Percentiles rank a stretch among this genome's conserved stretches.
Conservation (phyloP, 1,284 basidiomycete species). For the Austropuccinia psidii region DNA sequence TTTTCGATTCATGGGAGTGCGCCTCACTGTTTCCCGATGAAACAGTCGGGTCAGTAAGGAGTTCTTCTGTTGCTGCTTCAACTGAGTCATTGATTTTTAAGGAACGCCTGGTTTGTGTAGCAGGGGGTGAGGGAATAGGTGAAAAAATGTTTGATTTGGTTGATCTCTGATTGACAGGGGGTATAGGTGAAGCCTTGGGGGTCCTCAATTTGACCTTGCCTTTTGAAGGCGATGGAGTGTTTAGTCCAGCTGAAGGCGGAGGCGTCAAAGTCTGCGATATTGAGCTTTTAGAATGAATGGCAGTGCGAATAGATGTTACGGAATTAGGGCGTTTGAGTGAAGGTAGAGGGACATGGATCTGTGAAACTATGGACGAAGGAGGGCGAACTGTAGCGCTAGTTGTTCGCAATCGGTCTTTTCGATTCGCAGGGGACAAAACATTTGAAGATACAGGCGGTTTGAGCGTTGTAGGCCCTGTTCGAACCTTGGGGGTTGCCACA, state of each 20-base stretch:
- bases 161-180: not conserved
- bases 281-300: not conserved
- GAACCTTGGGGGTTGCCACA: not conserved
- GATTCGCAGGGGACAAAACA: not conserved
- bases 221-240: too few species aligned
- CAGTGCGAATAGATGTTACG: constrained; percentile 11
- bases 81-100: too few species aligned
- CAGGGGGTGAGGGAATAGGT: not conserved
- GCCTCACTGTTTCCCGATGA: not conserved
- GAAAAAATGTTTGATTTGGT: not conserved
- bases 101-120: not conserved
- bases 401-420: constrained; percentile 14
- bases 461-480: not conserved
- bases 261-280: too few species aligned
- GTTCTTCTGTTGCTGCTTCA: too few species aligned
- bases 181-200: not conserved
- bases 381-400: constrained; percentile 30
- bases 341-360: not conserved
- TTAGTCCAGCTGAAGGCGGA: too few species aligned
- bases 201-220: too few species aligned
- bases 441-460: not conserved
- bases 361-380: not conserved
- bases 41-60: not conserved
- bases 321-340: constrained; percentile 6
- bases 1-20: constrained; percentile 11